Base-by-base conservation (phyloP, 2,329 filamentous ascomycete genomes). In the Thelonectria rubi region DNA sequence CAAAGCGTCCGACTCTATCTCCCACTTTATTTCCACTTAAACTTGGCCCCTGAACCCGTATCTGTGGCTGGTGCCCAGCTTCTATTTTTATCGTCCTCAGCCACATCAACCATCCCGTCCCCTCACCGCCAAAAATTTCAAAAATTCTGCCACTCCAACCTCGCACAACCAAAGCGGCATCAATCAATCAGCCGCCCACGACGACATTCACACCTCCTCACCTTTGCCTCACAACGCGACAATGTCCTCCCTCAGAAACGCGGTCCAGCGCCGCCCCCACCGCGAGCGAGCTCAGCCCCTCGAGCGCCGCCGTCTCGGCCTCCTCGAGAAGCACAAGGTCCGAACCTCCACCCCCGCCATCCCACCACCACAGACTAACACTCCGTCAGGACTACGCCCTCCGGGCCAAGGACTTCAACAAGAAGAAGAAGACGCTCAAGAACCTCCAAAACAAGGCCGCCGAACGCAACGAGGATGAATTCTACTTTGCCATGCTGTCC, bases 251-350 rank as follows among this genome's bases (percentile, higher is more conserved):
- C 82, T 88, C 77, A 81, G 85, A 65, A 88, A 88, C 73, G 83
- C 85, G 75, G 86, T 94, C 63, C 87, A 93, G 70, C 87, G 92
- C 78, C 92, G 93, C 74, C 90, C 93, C 69, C 94, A 98, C 79
- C 87, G 90, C 70, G 95, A 98, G 84, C 90, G 95, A 71, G 91
- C 92, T 37, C 95, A 98, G 77, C 91, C 94, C 42, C 79, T 87
- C 65, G 91, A 94, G 75, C 92, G 95, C 55, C 82, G 89, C 67
- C 92, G 92, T 81, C 93, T 93, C 79, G 95, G 95, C 66, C 86
- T 98, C 20, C 88, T 98, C 64, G 95, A 98, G 78, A 98, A 99
- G 81, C 91, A 95, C 84, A 97, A 97, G 82, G 89, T 90, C 73
- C 43, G 74, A 65, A 26, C 42, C 18, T 14, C 45, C 43, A 47